Evolutionary conservation across 768 basidiomycete genomes (phyloP), one percentile per base, ranked within the genome.

Genomic region (Amanita pallidorosea): DNA sequence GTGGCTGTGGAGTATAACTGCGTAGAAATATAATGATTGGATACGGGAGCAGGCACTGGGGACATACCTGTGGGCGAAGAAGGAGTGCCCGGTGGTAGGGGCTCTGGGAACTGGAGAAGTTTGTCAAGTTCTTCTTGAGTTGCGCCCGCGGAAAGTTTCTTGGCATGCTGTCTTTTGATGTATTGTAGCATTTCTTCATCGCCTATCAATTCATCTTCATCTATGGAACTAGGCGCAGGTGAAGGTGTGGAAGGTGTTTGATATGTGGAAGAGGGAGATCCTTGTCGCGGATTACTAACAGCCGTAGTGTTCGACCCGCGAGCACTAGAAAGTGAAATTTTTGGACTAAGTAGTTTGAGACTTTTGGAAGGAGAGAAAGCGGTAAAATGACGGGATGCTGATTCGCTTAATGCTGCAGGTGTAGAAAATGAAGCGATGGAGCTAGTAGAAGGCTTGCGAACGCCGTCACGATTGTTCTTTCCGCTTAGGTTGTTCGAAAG

Each of bases 141-240:
- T 7, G 89, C 83, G 25, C 91, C 91, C 11, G 76, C 74, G 8
- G 88, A 85, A 55, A 92, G 63, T 65, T 85, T 90, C 71, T 92
- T 92, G 35, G 88, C 80, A 57, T 92, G 86, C 56, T 96, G 89
- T 22, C 93, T 79, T 56, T 81, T 80, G 55, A 97, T 88, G 65
- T 95, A 99, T 53, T 87, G 84, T 60, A 88, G 67, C 96, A 99
- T 99, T 69, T 99, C 96, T 54, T 96, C 93, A 61, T 99, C 96
- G 13, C 89, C 96, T 15, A 87, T 68, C 6, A 85, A 46, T 63
- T 94, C 89, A 55, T 94, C 91, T 53, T 94, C 93, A 53, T 90
- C 90, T 2, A 87, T 71, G 2, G 77, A 71, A 57, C 80, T 83
- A 23, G 84, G 83, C 5, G 77, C 80, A 0, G 93, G 92, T 1